Evolutionary conservation across 2,329 filamentous ascomycete genomes (phyloP).

Genomic region (Lecanoromycetidae sp.): DNA sequence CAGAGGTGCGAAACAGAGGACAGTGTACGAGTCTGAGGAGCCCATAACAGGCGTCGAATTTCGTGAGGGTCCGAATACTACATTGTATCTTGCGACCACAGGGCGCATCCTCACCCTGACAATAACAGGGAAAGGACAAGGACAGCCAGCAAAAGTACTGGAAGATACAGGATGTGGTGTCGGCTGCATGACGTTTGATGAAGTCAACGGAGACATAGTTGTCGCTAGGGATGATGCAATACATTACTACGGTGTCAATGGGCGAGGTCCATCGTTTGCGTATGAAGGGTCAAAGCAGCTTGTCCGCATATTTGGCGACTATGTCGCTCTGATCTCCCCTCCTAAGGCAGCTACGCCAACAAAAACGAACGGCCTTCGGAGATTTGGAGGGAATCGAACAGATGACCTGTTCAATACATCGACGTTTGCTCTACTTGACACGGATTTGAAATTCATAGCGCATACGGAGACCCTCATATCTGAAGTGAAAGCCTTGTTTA

Average conservation of each 20-base stretch:
- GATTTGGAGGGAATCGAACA: conserved; percentile 59
- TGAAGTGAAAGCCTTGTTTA: conserved; percentile 66
- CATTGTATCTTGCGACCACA: conserved; percentile 85
- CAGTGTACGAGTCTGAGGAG: conserved; percentile 92
- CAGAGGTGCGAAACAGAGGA: conserved; percentile 82
- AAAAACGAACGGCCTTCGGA: conserved; percentile 51
- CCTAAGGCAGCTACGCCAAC: conserved; percentile 45
- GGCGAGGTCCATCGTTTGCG: conserved; percentile 74
- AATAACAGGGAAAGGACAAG: conserved; percentile 79
- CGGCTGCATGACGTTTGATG: conserved; percentile 89
- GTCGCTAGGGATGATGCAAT: conserved; percentile 93
- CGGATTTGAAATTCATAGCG: conserved; percentile 77
- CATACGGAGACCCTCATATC: conserved; percentile 78
- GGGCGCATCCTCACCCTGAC: conserved; percentile 74
- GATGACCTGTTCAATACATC: conserved; percentile 77
- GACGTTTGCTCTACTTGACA: conserved; percentile 83
- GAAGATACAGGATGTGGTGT: conserved; percentile 83
- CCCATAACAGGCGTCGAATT: conserved; percentile 88
- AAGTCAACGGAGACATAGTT: conserved; percentile 67
- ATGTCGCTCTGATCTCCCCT: conserved; percentile 75
- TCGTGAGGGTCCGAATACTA: conserved; percentile 51
- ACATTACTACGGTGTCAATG: conserved; percentile 80
- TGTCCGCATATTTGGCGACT: conserved; percentile 68
- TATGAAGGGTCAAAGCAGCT: conserved; percentile 85
- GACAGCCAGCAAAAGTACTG: conserved; percentile 73